A percentile compares a stretch with the other conserved stretches of the same genome.
Evolutionary conservation across 345 rosid genomes (phyloP).

Genomic region (Lagerstroemia speciosa): DNA sequence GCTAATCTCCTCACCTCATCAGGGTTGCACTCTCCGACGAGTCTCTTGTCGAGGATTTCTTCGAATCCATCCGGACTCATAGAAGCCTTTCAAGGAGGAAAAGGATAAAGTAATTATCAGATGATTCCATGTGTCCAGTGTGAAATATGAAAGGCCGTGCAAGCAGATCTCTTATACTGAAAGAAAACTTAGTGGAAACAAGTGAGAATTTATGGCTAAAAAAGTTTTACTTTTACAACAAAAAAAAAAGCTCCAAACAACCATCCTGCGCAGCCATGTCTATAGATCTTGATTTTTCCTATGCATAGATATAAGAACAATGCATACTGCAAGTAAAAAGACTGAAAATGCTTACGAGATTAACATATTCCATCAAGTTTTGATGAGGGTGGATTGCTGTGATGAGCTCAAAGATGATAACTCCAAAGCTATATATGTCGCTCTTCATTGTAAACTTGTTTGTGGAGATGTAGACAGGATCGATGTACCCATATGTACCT

Average conservation of each 20-base stretch:
- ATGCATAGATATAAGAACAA: neutral
- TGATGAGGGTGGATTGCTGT: conserved; percentile 94
- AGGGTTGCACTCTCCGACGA: conserved; percentile 48
- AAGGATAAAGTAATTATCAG: neutral
- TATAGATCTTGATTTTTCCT: neutral
- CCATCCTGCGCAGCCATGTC: neutral
- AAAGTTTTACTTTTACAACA: too few species aligned
- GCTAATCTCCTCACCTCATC: conserved; percentile 70
- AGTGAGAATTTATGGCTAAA: too few species aligned
- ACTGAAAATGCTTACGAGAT: conserved; percentile 51
- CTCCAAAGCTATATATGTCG: conserved; percentile 84
- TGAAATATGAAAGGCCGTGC: neutral
- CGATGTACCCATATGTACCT: conserved; percentile 94
- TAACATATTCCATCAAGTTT: conserved; percentile 79
- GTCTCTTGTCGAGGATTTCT: conserved; percentile 68
- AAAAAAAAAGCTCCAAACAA: too few species aligned
- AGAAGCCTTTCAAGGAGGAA: conserved; percentile 38
- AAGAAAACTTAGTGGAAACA: too few species aligned
- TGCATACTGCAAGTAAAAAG: neutral
- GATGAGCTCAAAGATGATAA: conserved; percentile 83
- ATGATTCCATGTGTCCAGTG: neutral
- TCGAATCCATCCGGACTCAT: conserved; percentile 83
- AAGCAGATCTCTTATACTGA: too few species aligned
- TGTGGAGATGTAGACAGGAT: conserved; percentile 71
- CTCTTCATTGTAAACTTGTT: conserved; percentile 79